phyloP scores from a whole-genome alignment of 2,329 filamentous ascomycete species.

The Alternaria triticina region DNA sequence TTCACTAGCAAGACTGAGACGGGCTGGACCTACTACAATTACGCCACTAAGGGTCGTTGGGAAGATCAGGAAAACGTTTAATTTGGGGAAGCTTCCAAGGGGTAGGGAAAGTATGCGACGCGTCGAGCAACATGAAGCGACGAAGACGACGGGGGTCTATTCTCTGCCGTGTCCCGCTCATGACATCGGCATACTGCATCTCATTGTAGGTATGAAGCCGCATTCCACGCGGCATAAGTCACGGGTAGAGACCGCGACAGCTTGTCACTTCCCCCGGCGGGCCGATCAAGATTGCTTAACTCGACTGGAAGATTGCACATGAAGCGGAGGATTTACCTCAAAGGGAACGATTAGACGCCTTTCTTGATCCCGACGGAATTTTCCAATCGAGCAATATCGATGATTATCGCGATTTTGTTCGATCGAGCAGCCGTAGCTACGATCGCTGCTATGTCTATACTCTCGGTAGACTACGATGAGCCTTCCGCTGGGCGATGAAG shows the following conservation, averaged over 20 bases:
- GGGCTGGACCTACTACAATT: background rate
- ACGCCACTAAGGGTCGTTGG: background rate
- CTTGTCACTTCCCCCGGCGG: constrained; percentile 6
- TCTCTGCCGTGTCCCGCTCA: constrained; percentile 19
- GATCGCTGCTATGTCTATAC: background rate
- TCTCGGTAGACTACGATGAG: background rate
- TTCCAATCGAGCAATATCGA: background rate
- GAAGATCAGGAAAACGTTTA: background rate
- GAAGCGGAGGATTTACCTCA: background rate
- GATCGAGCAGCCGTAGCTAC: background rate
- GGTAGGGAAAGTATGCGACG: background rate
- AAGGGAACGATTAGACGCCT: fast-evolving
- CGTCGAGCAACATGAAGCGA: background rate
- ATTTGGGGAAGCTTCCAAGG: background rate
- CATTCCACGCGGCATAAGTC: constrained; percentile 39
- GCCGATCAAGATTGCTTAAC: background rate
- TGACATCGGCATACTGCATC: constrained; percentile 23
- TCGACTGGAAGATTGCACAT: background rate
- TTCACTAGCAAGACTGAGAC: background rate
- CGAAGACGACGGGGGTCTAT: constrained; percentile 6
- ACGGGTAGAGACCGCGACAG: constrained; percentile 30
- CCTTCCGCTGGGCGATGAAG: background rate
- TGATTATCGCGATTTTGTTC: fast-evolving
- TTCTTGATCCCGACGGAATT: background rate
- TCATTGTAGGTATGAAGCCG: constrained; percentile 14